phyloP scores from a whole-genome alignment of 1,139 yeast species.

The Blastobotrys serpentis region DNA sequence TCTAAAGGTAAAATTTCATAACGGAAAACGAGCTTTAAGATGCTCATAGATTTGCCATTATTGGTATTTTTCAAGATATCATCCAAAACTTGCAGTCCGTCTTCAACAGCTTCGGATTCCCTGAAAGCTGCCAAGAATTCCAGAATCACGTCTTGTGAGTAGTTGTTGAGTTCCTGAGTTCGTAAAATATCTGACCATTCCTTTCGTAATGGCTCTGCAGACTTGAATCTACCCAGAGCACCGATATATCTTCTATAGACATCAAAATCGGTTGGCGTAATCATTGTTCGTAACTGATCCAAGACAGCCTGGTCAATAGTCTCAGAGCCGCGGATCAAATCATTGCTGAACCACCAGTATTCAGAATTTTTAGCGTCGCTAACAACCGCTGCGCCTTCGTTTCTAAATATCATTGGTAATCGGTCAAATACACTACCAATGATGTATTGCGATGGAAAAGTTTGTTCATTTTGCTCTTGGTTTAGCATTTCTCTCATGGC shows the following conservation, averaged over 20 bases:
- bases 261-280: constrained; percentile 19
- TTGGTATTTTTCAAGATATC: constrained; percentile 15
- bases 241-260: constrained; percentile 30
- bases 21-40: constrained; percentile 26
- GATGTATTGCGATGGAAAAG: constrained; percentile 20
- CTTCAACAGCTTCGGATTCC: constrained; percentile 22
- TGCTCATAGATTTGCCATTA: constrained; percentile 25
- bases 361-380: constrained; percentile 20
- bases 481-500: constrained; percentile 29
- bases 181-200: constrained; percentile 28
- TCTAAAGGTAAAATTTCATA: constrained; percentile 30
- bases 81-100: constrained; percentile 26
- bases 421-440: constrained; percentile 30
- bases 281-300: constrained; percentile 28
- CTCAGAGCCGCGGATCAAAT: constrained; percentile 13
- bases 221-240: constrained; percentile 34
- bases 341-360: constrained; percentile 18
- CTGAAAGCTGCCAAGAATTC: constrained; percentile 32
- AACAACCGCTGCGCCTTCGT: constrained; percentile 21
- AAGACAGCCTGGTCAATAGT: constrained; percentile 33
- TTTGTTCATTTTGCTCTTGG: constrained; percentile 8
- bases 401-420: constrained; percentile 27
- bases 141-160: constrained; percentile 28
- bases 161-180: constrained; percentile 1
- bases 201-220: constrained; percentile 25